phyloP scores from a whole-genome alignment of 2,329 filamentous ascomycete genomes.

The Curvularia lunata region DNA sequence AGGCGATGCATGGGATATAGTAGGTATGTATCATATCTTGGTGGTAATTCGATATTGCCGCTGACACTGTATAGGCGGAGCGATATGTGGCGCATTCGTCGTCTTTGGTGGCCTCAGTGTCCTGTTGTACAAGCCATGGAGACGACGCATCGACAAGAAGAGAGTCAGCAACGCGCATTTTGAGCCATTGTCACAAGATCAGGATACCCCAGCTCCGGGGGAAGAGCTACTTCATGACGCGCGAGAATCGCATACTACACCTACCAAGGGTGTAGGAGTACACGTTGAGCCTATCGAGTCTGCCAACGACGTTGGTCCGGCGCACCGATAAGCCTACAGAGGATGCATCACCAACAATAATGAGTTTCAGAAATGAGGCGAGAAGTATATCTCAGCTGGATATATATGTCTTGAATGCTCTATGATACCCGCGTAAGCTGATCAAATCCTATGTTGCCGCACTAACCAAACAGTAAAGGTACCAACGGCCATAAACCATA shows the following conservation, averaged over 20 bases:
- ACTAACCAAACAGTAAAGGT: neutral
- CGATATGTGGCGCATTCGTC: constrained; percentile 84
- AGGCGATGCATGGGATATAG: constrained; percentile 47
- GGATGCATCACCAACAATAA: neutral
- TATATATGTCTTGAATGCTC: neutral
- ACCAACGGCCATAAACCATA: neutral
- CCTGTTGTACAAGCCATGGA: constrained; percentile 80
- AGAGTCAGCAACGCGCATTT: constrained; percentile 38
- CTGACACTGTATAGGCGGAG: constrained; percentile 57
- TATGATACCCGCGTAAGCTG: neutral
- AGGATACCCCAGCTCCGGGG: neutral
- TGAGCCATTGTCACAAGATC: constrained; percentile 31
- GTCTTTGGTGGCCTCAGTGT: constrained; percentile 77
- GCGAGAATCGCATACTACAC: neutral
- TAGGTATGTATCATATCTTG: constrained; percentile 51
- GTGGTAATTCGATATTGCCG: neutral
- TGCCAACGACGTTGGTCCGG: constrained; percentile 22
- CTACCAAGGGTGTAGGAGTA: constrained; percentile 20
- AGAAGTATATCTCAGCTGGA: neutral
- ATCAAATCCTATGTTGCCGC: neutral
- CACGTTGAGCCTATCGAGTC: constrained; percentile 26
- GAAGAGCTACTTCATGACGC: constrained; percentile 18
- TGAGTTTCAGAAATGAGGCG: neutral
- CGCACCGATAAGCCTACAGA: neutral
- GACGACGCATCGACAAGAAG: constrained; percentile 61